Percentiles rank a stretch among this genome's conserved stretches.
phyloP scores from a whole-genome alignment of 1,284 basidiomycete species.

The Irpex lacteus region DNA sequence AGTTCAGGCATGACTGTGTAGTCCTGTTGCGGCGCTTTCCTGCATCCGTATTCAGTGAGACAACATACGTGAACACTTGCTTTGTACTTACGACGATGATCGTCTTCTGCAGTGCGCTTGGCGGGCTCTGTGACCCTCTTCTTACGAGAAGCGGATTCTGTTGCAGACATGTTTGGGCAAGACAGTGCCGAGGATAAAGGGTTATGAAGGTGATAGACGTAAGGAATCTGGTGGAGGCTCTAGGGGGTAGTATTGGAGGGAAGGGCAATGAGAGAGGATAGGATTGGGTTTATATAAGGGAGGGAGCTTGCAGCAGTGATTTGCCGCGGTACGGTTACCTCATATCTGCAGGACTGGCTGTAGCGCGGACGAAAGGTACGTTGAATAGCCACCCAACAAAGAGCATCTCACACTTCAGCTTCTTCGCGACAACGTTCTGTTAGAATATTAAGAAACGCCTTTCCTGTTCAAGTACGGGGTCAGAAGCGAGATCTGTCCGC shows the following conservation, averaged over 20 bases:
- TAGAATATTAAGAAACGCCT: neutral
- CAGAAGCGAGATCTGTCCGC: neutral
- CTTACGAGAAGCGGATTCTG: constrained; percentile 24
- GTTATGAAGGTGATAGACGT: constrained; percentile 10
- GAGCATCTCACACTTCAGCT: neutral
- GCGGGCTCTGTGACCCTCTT: constrained; percentile 25
- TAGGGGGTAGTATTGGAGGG: neutral
- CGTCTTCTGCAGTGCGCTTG: constrained; percentile 30
- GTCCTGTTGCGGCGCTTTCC: constrained; percentile 57
- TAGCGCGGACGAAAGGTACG: constrained; percentile 9
- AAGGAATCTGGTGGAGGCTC: constrained; percentile 1
- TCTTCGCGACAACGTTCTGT: neutral
- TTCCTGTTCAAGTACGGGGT: neutral
- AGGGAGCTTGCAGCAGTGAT: constrained; percentile 4
- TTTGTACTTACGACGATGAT: constrained; percentile 28
- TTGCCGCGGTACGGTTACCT: constrained; percentile 10
- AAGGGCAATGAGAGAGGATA: neutral
- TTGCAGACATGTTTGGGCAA: constrained; percentile 24
- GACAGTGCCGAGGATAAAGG: neutral
- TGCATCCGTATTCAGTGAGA: neutral
- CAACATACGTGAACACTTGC: neutral
- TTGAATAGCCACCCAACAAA: neutral
- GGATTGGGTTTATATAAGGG: constrained; percentile 13
- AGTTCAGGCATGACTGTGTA: constrained; percentile 65
- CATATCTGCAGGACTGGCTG: constrained; percentile 7